phyloP scores from a whole-genome alignment of 352 stramenopile species.

The Saprolegnia parasitica region DNA sequence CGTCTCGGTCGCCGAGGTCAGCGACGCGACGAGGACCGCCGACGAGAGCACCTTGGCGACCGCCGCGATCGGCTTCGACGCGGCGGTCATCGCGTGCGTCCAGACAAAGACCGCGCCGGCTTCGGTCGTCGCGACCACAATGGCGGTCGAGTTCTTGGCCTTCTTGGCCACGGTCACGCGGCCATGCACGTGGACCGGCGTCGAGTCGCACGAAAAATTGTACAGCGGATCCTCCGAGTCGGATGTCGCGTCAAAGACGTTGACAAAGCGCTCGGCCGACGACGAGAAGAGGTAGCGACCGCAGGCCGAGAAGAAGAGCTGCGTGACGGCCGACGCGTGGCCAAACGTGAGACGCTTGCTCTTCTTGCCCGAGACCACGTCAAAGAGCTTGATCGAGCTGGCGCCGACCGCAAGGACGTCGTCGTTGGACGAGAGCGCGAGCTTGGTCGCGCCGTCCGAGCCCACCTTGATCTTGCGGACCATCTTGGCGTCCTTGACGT shows the following conservation, averaged over 20 bases:
- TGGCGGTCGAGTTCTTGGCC: constrained; percentile 53
- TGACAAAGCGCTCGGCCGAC: constrained; percentile 72
- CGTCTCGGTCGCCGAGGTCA: constrained; percentile 27
- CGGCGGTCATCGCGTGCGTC: constrained; percentile 39
- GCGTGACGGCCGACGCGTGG: constrained; percentile 62
- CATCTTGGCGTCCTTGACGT: constrained; percentile 45
- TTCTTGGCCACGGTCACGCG: constrained; percentile 31
- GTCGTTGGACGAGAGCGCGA: constrained; percentile 59
- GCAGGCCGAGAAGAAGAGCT: constrained; percentile 60
- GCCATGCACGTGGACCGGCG: constrained; percentile 36
- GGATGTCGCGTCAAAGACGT: constrained; percentile 71
- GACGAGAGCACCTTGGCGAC: constrained; percentile 42
- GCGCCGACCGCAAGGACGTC: constrained; percentile 61
- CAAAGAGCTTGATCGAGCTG: constrained; percentile 64
- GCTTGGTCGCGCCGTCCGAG: constrained; percentile 50
- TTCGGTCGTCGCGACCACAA: constrained; percentile 45
- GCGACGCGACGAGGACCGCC: constrained; percentile 35
- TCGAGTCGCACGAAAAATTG: constrained; percentile 54
- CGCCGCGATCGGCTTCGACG: constrained; percentile 60
- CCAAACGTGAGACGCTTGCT: constrained; percentile 67
- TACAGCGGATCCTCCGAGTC: constrained; percentile 57
- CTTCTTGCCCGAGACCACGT: constrained; percentile 74
- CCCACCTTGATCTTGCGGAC: constrained; percentile 59
- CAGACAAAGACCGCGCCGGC: constrained; percentile 69
- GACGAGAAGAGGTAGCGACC: constrained; percentile 68